Evolutionary conservation across 805 yeast species (phyloP), one percentile per base, ranked within the genome.

Genomic region (Monosporozyma aerobia): DNA sequence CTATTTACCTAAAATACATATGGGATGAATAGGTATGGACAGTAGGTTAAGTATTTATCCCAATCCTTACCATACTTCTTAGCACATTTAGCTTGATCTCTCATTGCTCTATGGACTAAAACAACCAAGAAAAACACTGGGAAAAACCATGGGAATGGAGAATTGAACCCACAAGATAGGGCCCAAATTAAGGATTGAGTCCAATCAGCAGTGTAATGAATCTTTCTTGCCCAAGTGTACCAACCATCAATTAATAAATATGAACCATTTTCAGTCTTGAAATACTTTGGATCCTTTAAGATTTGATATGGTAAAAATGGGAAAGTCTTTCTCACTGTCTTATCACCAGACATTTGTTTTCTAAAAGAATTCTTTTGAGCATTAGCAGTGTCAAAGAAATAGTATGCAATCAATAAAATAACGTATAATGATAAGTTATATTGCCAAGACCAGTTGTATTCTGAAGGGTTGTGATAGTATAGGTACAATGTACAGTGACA

Each of bases 91-190:
- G 82, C 78, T 59, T 83, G 79, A 73, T 94, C 99, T 74, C 99
- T 85, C 58, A 75, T 68, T 44, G 96, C 89, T 72, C 99, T 84
- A 72, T 94, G 99, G 47, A 83, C 70, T 67, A 94, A 80, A 56
- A 90, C 97, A 60, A 84, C 72, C 56, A 90, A 80, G 82, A 89
- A 94, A 75, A 94, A 94, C 23, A 76, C 73, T 3, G 99, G 97
- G 82, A 85, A 92, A 72, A 94, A 94, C 92, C 96, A 94, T 45
- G 97, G 96, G 75, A 92, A 81, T 49, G 90, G 87, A 2, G 96
- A 87, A 33, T 75, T 76, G 69, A 84, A 82, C 0, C 99, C 99
- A 70, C 97, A 89, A 56, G 83, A 78, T 56, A 94, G 76, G 5
- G 92, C 96, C 99, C 99, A 94, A 47, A 94, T 78, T 61, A 87